A percentile compares a stretch with the other conserved stretches of the same genome.
These are phyloP conservation scores for Plasmodium inui DNA, from an alignment of 169 alveolate species.

Conservation along the genomic window DNA sequence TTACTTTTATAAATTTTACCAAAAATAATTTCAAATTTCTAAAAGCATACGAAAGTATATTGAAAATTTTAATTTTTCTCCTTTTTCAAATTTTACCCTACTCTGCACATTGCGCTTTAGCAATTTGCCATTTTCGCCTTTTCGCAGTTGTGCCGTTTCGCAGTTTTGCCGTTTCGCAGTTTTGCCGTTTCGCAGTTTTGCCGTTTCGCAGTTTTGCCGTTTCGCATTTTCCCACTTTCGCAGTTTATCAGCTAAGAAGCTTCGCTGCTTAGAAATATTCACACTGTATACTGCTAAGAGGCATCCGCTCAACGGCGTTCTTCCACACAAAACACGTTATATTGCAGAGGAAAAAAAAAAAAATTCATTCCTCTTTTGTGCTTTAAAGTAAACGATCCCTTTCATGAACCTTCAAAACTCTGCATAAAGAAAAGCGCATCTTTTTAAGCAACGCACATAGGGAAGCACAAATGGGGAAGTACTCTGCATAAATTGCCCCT, in stretches of 20 bases:
- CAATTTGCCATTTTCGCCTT: neutral
- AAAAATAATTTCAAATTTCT: neutral
- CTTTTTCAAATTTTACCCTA: neutral
- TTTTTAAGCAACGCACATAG: neutral
- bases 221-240: neutral
- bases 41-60: neutral
- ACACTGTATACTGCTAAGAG: neutral
- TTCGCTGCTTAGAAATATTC: neutral
- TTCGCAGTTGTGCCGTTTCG: neutral
- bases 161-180: neutral
- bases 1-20: neutral
- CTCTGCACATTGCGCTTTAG: neutral
- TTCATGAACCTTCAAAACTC: neutral
- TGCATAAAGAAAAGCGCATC: neutral
- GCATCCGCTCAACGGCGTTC: neutral
- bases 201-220: neutral
- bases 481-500: neutral
- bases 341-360: neutral
- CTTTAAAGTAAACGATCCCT: neutral
- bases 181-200: neutral
- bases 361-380: neutral
- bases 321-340: neutral
- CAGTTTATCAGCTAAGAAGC: neutral
- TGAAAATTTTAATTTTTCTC: neutral
- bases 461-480: neutral